These are phyloP conservation scores for Austroboletus novae-zelandiae DNA, from an alignment of 1,284 basidiomycete genomes.

Conservation along the genomic window DNA sequence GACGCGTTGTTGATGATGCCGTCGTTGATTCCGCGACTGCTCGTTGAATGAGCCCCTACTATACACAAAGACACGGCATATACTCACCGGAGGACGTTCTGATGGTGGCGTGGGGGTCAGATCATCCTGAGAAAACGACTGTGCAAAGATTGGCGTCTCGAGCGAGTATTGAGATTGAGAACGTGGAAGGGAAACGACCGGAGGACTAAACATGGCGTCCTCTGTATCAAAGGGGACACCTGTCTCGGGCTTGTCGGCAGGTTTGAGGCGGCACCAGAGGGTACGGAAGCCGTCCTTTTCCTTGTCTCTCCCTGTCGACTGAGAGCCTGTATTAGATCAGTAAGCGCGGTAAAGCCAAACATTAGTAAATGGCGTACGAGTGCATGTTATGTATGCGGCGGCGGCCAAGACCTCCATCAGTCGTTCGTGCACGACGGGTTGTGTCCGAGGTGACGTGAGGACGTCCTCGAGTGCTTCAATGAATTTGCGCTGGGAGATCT, in stretches of 20 bases:
- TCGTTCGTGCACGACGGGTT: constrained; percentile 70
- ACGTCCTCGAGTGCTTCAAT: constrained; percentile 71
- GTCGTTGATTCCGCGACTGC: constrained; percentile 16
- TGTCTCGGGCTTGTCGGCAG: constrained; percentile 67
- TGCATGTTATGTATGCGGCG: constrained; percentile 61
- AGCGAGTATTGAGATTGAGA: constrained; percentile 28
- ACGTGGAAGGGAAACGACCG: constrained; percentile 33
- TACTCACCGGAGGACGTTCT: constrained; percentile 23
- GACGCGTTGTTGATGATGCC: constrained; percentile 42
- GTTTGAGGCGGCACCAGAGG: constrained; percentile 69
- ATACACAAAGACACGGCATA: not conserved
- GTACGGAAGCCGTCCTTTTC: constrained; percentile 56
- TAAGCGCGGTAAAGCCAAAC: not conserved
- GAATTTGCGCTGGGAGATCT: constrained; percentile 74
- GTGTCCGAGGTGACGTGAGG: constrained; percentile 54
- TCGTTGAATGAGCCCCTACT: not conserved
- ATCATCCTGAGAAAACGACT: constrained; percentile 20
- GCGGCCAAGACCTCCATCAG: constrained; percentile 70
- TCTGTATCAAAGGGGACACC: constrained; percentile 73
- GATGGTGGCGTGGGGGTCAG: constrained; percentile 18
- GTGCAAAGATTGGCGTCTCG: constrained; percentile 30
- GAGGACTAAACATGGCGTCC: constrained; percentile 75
- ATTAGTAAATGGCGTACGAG: constrained; percentile 35
- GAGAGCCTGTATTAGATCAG: constrained; percentile 22
- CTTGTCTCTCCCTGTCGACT: constrained; percentile 33